Percentiles rank a stretch among this genome's conserved stretches.
Evolutionary conservation across 225 moss, liverwort and hornwort species (phyloP).

Genomic region (Asterella californica): DNA sequence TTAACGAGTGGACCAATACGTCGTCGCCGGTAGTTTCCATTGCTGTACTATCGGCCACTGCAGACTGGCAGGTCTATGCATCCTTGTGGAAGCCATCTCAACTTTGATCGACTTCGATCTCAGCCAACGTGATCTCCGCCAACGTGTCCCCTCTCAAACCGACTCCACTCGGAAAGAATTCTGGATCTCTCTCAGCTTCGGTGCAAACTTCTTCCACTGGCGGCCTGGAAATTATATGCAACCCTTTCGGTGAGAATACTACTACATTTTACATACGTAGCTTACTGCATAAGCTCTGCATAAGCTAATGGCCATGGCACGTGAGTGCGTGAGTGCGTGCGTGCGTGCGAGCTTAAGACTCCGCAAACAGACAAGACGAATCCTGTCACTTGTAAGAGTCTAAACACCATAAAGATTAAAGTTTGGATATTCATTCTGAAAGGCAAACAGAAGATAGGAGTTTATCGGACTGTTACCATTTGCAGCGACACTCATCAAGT

Average conservation of each 20-base stretch:
- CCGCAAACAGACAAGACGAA: neutral
- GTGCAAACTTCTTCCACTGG: constrained; percentile 92
- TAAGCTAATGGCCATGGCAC: neutral
- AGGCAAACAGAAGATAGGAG: neutral
- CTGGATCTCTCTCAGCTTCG: constrained; percentile 71
- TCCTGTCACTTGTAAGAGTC: neutral
- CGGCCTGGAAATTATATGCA: constrained; percentile 50
- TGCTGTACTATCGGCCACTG: neutral
- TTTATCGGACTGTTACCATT: constrained; percentile 49
- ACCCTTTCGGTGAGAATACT: neutral
- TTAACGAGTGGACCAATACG: neutral
- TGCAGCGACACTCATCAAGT: constrained; percentile 74
- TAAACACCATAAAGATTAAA: no score
- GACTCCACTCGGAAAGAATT: constrained; percentile 73
- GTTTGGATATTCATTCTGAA: neutral
- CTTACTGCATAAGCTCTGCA: no score
- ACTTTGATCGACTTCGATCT: neutral
- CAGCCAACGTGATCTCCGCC: neutral
- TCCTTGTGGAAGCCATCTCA: neutral
- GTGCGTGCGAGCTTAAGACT: neutral
- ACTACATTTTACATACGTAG: no score
- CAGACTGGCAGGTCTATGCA: neutral
- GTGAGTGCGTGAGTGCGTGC: neutral
- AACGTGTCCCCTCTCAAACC: neutral
- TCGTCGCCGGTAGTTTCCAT: neutral